These are phyloP conservation scores for Keqinozyma sinolaborantium DNA, from an alignment of 1,139 yeast genomes.

Conservation along the genomic window DNA sequence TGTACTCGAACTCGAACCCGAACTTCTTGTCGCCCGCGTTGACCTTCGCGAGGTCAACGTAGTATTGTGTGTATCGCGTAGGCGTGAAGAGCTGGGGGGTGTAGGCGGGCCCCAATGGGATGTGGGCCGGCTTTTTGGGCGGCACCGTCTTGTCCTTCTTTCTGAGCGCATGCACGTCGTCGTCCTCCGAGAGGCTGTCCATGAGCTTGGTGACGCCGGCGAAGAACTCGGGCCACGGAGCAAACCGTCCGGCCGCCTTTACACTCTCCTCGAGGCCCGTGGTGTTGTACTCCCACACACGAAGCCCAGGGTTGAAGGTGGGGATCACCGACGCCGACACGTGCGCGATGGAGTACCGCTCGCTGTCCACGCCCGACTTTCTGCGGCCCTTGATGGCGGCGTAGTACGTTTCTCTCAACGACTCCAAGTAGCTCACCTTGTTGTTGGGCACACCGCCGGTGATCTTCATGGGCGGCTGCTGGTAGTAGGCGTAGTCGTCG, in stretches of 20 bases:
- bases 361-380: conserved; percentile 44
- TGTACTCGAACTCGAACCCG: conserved; percentile 61
- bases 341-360: conserved; percentile 67
- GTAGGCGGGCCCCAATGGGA: conserved; percentile 73
- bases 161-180: conserved; percentile 13
- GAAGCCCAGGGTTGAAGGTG: conserved; percentile 75
- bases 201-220: conserved; percentile 34
- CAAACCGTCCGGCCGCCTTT: conserved; percentile 14
- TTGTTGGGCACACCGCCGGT: conserved; percentile 64
- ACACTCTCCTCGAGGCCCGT: conserved; percentile 36
- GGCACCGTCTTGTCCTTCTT: conserved; percentile 66
- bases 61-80: conserved; percentile 67
- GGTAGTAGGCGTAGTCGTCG: conserved; percentile 12
- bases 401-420: conserved; percentile 50
- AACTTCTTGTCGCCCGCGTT: conserved; percentile 49
- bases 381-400: conserved; percentile 41
- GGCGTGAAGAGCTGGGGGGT: conserved; percentile 71
- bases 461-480: conserved; percentile 20
- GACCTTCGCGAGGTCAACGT: conserved; percentile 54
- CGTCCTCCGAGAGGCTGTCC: conserved; percentile 20
- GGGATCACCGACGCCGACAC: conserved; percentile 79
- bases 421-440: conserved; percentile 60
- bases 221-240: conserved; percentile 58
- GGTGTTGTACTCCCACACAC: conserved; percentile 84
- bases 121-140: conserved; percentile 50